These are phyloP conservation scores for Geosmithia morbida DNA, from an alignment of 2,329 filamentous ascomycete genomes.

Conservation along the genomic window DNA sequence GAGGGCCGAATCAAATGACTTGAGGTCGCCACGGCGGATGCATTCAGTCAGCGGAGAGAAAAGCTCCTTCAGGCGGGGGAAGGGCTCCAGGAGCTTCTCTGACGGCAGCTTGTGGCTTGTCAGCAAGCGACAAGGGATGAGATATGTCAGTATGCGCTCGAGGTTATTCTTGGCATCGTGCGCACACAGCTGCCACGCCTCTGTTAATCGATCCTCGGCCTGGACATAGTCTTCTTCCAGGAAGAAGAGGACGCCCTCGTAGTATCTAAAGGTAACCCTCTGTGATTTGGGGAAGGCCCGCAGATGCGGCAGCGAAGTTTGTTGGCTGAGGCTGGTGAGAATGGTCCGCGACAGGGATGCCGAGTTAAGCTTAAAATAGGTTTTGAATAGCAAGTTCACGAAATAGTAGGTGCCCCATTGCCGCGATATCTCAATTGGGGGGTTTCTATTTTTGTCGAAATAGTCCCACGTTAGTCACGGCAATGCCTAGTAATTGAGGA, in stretches of 20 bases:
- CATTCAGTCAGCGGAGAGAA: constrained; percentile 66
- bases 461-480: not conserved
- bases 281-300: constrained; percentile 77
- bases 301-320: constrained; percentile 67
- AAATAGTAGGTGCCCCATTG: constrained; percentile 98
- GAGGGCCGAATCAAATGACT: constrained; percentile 71
- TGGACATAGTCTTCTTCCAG: constrained; percentile 83
- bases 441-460: constrained; percentile 30
- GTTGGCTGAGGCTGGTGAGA: constrained; percentile 59
- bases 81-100: constrained; percentile 53
- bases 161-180: constrained; percentile 58
- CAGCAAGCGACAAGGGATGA: constrained; percentile 85
- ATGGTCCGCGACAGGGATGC: constrained; percentile 84
- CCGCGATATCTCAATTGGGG: constrained; percentile 71
- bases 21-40: constrained; percentile 71
- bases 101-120: constrained; percentile 78
- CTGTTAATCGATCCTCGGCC: constrained; percentile 66
- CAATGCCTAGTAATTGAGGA: not conserved
- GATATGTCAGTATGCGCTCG: constrained; percentile 84
- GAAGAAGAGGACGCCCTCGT: constrained; percentile 85
- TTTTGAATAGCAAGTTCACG: constrained; percentile 93
- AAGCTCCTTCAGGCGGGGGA: constrained; percentile 60
- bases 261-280: constrained; percentile 92
- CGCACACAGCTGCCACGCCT: constrained; percentile 74
- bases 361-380: constrained; percentile 90